A percentile compares a stretch with the other conserved stretches of the same genome.
These are phyloP conservation scores for Fusarium protoensiforme DNA, from an alignment of 2,329 filamentous ascomycete species.

Conservation along the genomic window DNA sequence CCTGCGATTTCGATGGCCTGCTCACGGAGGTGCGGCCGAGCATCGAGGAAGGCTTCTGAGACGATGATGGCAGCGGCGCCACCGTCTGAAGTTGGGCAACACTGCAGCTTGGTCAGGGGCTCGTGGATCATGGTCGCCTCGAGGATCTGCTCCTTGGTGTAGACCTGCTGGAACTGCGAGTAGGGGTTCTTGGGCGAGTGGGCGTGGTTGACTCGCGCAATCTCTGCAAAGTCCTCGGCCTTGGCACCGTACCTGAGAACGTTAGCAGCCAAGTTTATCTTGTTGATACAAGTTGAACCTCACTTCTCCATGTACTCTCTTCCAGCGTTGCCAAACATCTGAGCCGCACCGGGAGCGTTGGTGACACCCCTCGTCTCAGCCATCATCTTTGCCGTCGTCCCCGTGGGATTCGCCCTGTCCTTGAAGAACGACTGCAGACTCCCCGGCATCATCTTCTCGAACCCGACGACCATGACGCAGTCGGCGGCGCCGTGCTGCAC, in stretches of 20 bases:
- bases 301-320: constrained; percentile 94
- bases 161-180: constrained; percentile 96
- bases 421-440: constrained; percentile 85
- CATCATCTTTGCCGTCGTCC: constrained; percentile 82
- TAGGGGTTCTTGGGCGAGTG: constrained; percentile 95
- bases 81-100: constrained; percentile 95
- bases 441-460: constrained; percentile 99
- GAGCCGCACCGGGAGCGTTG: constrained; percentile 86
- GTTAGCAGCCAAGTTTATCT: constrained; percentile 14
- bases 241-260: constrained; percentile 78
- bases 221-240: constrained; percentile 90
- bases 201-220: constrained; percentile 90
- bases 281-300: constrained; percentile 37
- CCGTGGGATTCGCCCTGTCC: constrained; percentile 83
- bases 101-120: constrained; percentile 97
- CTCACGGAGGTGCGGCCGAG: constrained; percentile 80
- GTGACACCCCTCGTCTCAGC: constrained; percentile 81
- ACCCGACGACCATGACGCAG: constrained; percentile 91
- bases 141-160: constrained; percentile 85
- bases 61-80: constrained; percentile 90
- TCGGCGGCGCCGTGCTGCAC: constrained; percentile 84
- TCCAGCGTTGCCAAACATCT: constrained; percentile 96
- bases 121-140: constrained; percentile 81
- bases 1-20: constrained; percentile 92
- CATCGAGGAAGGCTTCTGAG: constrained; percentile 88